phyloP scores from a whole-genome alignment of 768 basidiomycete species.

The Macrocybe gigantea region DNA sequence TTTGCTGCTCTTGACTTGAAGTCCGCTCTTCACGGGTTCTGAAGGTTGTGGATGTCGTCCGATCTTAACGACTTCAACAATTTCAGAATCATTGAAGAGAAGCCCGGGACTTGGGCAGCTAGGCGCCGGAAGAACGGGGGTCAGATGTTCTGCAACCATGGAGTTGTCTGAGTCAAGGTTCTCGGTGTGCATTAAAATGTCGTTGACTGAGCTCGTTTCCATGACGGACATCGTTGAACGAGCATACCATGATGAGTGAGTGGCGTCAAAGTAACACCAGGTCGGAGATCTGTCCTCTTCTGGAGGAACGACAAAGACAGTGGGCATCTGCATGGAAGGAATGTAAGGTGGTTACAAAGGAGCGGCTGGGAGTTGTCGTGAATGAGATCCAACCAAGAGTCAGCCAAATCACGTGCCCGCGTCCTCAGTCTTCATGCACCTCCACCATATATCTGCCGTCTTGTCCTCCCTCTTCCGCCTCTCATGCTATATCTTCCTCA shows the following conservation, averaged over 20 bases:
- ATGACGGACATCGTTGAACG: constrained; percentile 17
- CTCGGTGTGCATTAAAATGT: constrained; percentile 21
- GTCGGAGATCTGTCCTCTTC: constrained; percentile 51
- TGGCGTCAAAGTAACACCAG: constrained; percentile 55
- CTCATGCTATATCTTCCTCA: constrained; percentile 40
- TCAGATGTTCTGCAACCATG: constrained; percentile 12
- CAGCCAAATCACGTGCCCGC: constrained; percentile 13
- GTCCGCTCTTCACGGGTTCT: constrained; percentile 4
- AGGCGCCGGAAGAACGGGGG: too few species aligned
- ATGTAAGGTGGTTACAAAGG: constrained; percentile 3
- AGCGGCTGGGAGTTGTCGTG: neutral
- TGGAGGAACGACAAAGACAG: constrained; percentile 52
- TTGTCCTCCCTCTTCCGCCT: constrained; percentile 35
- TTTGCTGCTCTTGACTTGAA: constrained; percentile 24
- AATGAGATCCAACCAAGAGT: neutral
- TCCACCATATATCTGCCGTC: constrained; percentile 17
- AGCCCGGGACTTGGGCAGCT: too few species aligned
- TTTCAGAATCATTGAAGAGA: constrained; percentile 39
- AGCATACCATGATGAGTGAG: constrained; percentile 13
- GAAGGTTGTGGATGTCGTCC: constrained; percentile 26
- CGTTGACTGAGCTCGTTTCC: constrained; percentile 23
- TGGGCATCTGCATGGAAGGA: constrained; percentile 28
- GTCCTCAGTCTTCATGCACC: neutral
- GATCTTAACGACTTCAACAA: constrained; percentile 58
- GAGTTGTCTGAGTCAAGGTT: constrained; percentile 19